Conservation (phyloP, 768 basidiomycete genomes). For the Mycena indigotica region DNA sequence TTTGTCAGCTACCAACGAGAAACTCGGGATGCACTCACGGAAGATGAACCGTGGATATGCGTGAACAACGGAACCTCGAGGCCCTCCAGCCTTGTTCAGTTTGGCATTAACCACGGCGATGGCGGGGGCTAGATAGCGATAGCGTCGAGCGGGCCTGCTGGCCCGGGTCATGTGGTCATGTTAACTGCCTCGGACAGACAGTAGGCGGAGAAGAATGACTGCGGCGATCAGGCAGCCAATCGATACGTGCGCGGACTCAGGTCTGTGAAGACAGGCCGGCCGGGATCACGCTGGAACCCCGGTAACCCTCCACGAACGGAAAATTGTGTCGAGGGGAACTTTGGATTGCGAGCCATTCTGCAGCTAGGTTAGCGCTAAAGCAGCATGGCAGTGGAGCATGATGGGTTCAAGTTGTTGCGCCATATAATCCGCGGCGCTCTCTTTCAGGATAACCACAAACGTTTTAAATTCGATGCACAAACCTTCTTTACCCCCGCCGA, state of each 20-base stretch:
- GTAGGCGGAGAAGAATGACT: background rate
- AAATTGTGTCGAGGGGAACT: background rate
- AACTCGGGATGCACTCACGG: background rate
- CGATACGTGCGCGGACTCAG: background rate
- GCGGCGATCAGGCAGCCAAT: conserved; percentile 1
- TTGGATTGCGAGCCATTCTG: background rate
- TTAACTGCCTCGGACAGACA: background rate
- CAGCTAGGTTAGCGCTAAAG: background rate
- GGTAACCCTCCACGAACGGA: no score
- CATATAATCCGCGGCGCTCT: background rate
- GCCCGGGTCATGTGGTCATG: conserved; percentile 3
- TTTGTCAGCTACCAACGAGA: background rate
- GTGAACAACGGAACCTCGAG: background rate
- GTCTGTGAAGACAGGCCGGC: background rate
- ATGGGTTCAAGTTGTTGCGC: background rate
- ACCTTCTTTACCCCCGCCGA: no score
- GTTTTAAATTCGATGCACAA: no score
- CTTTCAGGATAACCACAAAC: no score
- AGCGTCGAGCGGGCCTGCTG: background rate
- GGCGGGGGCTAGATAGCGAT: conserved; percentile 2
- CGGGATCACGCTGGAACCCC: no score
- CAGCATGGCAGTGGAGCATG: background rate
- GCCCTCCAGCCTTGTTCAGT: background rate
- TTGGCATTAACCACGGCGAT: background rate
- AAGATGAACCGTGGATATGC: background rate